phyloP scores from a whole-genome alignment of 148 eudicot species.

The Dysphania ambrosioides region DNA sequence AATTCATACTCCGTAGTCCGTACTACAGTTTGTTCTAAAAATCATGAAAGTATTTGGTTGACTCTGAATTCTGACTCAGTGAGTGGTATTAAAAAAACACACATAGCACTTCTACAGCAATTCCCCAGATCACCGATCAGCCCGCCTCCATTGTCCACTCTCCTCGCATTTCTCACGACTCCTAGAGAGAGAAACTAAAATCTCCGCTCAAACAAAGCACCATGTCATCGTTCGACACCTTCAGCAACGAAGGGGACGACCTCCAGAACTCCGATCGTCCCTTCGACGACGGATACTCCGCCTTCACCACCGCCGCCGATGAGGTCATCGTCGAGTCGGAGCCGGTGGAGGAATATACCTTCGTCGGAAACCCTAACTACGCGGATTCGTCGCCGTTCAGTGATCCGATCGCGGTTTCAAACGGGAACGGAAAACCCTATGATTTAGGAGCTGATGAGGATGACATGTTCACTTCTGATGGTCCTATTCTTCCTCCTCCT shows the following conservation, averaged over 20 bases:
- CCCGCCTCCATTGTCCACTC: too few relatives aligned
- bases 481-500: constrained; percentile 86
- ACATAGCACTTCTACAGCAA: too few relatives aligned
- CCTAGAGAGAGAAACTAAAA: too few relatives aligned
- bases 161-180: too few relatives aligned
- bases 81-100: too few relatives aligned
- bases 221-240: constrained; percentile 62
- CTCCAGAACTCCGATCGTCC: constrained; percentile 32
- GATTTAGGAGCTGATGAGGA: constrained; percentile 55
- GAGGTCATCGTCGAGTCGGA: constrained; percentile 48
- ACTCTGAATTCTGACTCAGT: too few relatives aligned
- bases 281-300: constrained; percentile 41
- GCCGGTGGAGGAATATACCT: constrained; percentile 26
- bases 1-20: too few relatives aligned
- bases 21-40: too few relatives aligned
- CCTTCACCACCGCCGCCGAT: constrained; percentile 34
- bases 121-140: too few relatives aligned
- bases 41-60: too few relatives aligned
- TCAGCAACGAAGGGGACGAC: constrained; percentile 49
- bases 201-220: too few relatives aligned
- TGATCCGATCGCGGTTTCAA: constrained; percentile 38
- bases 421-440: constrained; percentile 62
- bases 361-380: constrained; percentile 41
- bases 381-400: constrained; percentile 41
- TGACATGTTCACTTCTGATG: constrained; percentile 74